Evolutionary conservation across 805 yeast species (phyloP), one percentile per base, ranked within the genome.

Genomic region (Groenewaldozyma salmanticensis): DNA sequence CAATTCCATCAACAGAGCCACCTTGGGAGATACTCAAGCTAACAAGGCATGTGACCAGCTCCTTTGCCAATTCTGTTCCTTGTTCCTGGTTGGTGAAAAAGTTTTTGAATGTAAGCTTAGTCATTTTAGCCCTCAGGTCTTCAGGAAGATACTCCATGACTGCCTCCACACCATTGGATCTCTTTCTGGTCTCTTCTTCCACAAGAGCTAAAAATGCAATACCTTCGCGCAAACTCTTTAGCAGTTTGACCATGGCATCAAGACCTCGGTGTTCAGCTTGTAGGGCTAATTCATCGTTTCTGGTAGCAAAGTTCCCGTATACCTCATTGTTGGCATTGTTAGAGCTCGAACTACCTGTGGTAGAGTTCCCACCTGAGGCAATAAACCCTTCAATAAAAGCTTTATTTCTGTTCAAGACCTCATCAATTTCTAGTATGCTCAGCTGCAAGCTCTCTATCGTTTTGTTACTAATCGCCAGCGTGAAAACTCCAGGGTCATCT

Each of bases 251-350:
- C 31, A 92, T 64, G 0, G 96, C 77, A 21, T 79, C 77, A 49
- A 90, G 74, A 4, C 95, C 95, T 53, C 86, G 78, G 53, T 85
- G 87, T 58, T 92, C 98, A 1, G 95, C 95, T 60, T 92, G 88
- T 37, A 55, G 39, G 13, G 62, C 54, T 4, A 58, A 37, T 43
- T 62, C 66, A 35, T 62, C 57, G 39, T 53, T 39, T 35, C 56
- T 37, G 42, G 57, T 38, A 39, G 52, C 42, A 37, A 54, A 40
- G 33, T 55, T 44, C 27, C 43, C 29, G 32, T 49, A 43, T 16
- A 57, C 2, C 62, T 69, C 50, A 4, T 38, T 22, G 5, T 38
- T 34, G 13, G 31, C n/a, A 42, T 39, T 5, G 15, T 29, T 22
- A 13, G 42, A 6, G n/a, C n/a, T n/a, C n/a, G n/a, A 15, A 27